A percentile compares a stretch with the other conserved stretches of the same genome.
phyloP scores from a whole-genome alignment of 2,329 filamentous ascomycete species.

The Aureobasidium sp. region DNA sequence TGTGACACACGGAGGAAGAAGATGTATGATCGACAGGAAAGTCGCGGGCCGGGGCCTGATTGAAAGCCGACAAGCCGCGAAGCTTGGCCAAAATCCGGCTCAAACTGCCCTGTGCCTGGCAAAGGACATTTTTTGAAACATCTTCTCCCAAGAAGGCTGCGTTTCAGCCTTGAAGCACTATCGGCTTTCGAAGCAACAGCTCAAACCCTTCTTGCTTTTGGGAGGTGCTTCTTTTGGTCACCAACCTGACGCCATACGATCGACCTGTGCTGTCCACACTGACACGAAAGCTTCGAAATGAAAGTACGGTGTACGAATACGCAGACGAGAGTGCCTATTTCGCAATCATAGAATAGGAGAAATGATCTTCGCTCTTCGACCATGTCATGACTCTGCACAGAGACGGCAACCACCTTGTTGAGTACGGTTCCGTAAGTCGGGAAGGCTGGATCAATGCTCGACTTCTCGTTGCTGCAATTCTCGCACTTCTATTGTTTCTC shows the following conservation, averaged over 20 bases:
- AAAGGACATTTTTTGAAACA: background rate
- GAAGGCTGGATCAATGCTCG: background rate
- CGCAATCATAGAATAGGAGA: background rate
- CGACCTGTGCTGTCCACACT: background rate
- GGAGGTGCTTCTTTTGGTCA: background rate
- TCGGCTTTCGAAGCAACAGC: background rate
- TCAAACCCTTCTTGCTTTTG: background rate
- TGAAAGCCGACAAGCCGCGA: background rate
- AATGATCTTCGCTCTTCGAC: background rate
- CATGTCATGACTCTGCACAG: background rate
- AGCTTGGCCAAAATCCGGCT: background rate
- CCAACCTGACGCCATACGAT: background rate
- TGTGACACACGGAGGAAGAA: background rate
- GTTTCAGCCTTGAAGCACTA: conserved; percentile 7
- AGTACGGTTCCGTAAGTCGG: background rate
- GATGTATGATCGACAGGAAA: background rate
- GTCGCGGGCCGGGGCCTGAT: background rate
- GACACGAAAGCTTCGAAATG: background rate
- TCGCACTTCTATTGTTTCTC: conserved; percentile 4
- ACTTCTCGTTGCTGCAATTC: background rate
- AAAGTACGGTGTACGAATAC: background rate
- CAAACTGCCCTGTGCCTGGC: background rate
- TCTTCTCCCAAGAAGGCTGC: background rate
- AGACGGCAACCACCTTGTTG: background rate
- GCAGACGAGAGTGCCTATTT: background rate